Evolutionary conservation across 73 alveolate species (phyloP).

Genomic region (Stentor roeselii): DNA sequence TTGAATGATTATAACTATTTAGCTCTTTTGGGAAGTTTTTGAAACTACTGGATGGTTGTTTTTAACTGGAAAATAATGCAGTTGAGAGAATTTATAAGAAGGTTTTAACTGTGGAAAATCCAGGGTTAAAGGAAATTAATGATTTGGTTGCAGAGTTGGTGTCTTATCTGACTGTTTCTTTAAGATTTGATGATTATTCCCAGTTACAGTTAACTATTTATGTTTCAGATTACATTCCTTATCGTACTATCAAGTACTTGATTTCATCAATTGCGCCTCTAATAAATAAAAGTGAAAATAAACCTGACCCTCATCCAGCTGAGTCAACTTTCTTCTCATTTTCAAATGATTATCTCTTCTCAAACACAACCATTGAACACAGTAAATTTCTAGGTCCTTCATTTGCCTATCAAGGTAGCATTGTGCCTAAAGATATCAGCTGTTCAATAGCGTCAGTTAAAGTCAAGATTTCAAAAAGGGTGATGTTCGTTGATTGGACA

Average conservation of each 20-base stretch:
- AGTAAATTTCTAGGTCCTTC: slow-evolving; percentile 95
- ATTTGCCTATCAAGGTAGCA: slow-evolving; percentile 89
- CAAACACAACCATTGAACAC: slow-evolving; percentile 97
- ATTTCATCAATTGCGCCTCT: slow-evolving; percentile 95
- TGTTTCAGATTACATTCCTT: slow-evolving; percentile 97
- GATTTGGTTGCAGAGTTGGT: slow-evolving; percentile 86
- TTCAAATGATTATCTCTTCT: slow-evolving; percentile 98
- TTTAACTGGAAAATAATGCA: slow-evolving; percentile 91
- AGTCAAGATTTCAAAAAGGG: slow-evolving; percentile 90
- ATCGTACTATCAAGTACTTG: slow-evolving; percentile 96
- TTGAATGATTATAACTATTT: slow-evolving; percentile 82
- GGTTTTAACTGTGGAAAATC: slow-evolving; percentile 84
- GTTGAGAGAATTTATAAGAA: slow-evolving; percentile 90
- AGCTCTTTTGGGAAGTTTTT: slow-evolving; percentile 60
- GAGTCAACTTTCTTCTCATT: slow-evolving; percentile 97
- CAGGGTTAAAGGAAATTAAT: slow-evolving; percentile 86
- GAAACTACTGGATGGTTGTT: slow-evolving; percentile 83
- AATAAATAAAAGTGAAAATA: slow-evolving; percentile 94
- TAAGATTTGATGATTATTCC: slow-evolving; percentile 94
- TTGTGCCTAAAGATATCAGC: slow-evolving; percentile 67
- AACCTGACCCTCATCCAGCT: slow-evolving; percentile 93
- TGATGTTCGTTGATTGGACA: slow-evolving; percentile 98
- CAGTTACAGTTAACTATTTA: slow-evolving; percentile 92
- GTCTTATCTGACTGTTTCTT: slow-evolving; percentile 92
- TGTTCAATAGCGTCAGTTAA: slow-evolving; percentile 68